Evolutionary conservation across 1,139 yeast species (phyloP), one percentile per base, ranked within the genome.

Genomic region (Nakaseomyces glabratus): DNA sequence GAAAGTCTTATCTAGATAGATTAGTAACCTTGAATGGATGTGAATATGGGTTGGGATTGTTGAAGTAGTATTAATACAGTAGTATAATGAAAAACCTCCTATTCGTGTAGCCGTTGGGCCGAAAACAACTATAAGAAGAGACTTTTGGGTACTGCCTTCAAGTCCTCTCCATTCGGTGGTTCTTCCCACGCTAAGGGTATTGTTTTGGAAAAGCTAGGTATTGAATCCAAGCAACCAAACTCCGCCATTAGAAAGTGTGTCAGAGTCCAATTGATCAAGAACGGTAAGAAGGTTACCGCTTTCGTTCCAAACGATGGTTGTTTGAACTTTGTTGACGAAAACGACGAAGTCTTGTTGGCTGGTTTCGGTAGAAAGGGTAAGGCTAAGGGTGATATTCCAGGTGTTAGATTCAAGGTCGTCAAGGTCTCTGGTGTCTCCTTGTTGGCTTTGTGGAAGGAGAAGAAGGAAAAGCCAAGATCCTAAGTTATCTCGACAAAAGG

Each of bases 311-410:
- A 90, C 65, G 99, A 93, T 73, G 99, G 99, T 88, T 93, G 98
- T 81, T 76, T 88, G 71, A 90, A 90, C 90, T 90, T 81, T 61
- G 96, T 90, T 62, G 98, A 90, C 67, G 97, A 90, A 77, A 90
- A 90, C 78, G 97, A 90, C 75, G 97, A 90, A 73, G 98, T 90
- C 61, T 77, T 90, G 65, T 76, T 90, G 62, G 97, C 99, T 62
- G 99, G 99, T 79, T 93, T 93, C 85, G 99, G 99, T 84, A 86
- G 98, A 77, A 90, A 95, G 82, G 99, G 99, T 78, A 90, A 90
- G 82, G 98, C 99, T 69, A 93, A 93, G 95, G 98, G 99, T 81
- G 98, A 90, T 86, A 88, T 90, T 66, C 98, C 98, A 72, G 98
- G 98, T 84, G 98, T 90, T 68, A 88, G 98, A 82, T 90, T 90